Evolutionary conservation across 2,329 filamentous ascomycete species (phyloP), one percentile per base, ranked within the genome.

Genomic region (Colletotrichum endophyticum): DNA sequence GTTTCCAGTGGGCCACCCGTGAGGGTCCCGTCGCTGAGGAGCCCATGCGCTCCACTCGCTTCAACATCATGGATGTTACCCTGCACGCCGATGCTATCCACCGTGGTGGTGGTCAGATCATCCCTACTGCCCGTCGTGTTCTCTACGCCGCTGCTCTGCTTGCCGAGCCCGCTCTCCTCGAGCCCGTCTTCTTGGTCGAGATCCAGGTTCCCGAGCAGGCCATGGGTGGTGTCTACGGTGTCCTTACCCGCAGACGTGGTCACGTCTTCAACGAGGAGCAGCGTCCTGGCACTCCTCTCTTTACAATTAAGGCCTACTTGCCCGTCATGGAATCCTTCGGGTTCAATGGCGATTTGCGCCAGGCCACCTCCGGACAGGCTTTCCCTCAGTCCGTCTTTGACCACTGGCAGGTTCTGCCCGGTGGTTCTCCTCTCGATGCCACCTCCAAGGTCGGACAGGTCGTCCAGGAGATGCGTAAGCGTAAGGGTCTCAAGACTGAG

Each of bases 161-260:
- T 82, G 96, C 97, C 84, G 93, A 98, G 82, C 97, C 97, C 81
- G 93, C 92, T 88, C 93, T 99, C 79, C 94, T 96, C 83, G 97
- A 99, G 93, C 97, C 97, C 85, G 95, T 99, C 89, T 99, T 98
- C 95, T 91, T 98, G 87, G 96, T 98, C 88, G 97, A 99, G 89
- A 99, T 99, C 88, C 96, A 98, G 91, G 97, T 99, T 79, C 96
- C 96, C 84, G 97, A 99, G 92, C 91, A 94, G 85, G 96, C 97
- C 87, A 99, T 99, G 97, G 97, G 97, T 92, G 97, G 97, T 93
- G 98, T 99, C 89, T 99, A 99, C 90, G 95, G 96, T 94, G 96
- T 98, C 86, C 95, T 99, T 84, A 98, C 96, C 89, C 95, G 96
- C 86, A 92, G 96, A 88, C 94, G 97, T 95, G 97, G 97, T 92